Evolutionary conservation across 2,329 filamentous ascomycete genomes (phyloP), one percentile per base, ranked within the genome.

Genomic region (Aspergillus hiratsukae): DNA sequence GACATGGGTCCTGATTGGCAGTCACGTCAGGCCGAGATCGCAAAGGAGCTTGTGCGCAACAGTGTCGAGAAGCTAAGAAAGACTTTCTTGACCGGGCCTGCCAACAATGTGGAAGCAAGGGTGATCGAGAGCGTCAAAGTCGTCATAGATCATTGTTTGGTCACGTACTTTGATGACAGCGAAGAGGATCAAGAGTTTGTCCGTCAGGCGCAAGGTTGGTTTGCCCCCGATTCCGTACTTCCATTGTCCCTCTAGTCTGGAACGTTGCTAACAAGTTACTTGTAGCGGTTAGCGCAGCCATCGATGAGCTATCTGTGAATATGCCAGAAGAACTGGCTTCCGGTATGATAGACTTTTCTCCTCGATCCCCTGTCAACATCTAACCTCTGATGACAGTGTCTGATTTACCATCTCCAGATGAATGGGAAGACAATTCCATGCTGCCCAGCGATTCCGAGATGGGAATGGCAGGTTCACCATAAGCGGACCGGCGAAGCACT

Each of bases 371-470:
- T 48, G 31, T 51, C 51, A 55, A 43, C 57, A 58, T 69, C 65
- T 69, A 64, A 66, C 58, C 37, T 52, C 48, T 41, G 53, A 41
- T 25, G 49, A 55, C 71, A 76, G 73, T 69, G 55, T 75, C 73
- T 70, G 71, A 76, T 62, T 61, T 72, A 52, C 66, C 68, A 62
- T 75, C 70, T 58, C 59, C 69, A 64, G 74, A 76, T 58, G 71
- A 73, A 57, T 76, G 74, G 74, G 74, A 76, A 51, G 72, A 73
- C 52, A 70, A 75, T 50, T 76, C 74, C 21, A 66, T 67, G 49
- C 65, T 76, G 58, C 71, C 67, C 46, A 76, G 72, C 54, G 74
- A 76, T 58, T 76, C 74, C 3, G 74, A 76, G 29, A 64, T 73
- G 60, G 74, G 73, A 19, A 54, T 75, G 25, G 65, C 65, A 27